Evolutionary conservation across 1,139 yeast species (phyloP).

Genomic region (Blastobotrys apis): DNA sequence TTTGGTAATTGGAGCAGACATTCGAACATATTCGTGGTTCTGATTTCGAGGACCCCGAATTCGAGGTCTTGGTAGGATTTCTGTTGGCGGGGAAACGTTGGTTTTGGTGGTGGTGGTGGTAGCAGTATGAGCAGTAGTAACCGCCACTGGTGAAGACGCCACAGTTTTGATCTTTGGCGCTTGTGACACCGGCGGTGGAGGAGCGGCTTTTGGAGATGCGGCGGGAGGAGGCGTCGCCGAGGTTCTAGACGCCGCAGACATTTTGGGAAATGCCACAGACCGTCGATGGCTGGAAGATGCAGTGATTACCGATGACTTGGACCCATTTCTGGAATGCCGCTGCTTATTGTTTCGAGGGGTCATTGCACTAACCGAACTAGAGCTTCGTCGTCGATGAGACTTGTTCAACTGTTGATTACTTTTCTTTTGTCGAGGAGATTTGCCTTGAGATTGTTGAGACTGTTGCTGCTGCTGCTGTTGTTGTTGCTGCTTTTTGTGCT

Average conservation of each 20-base stretch:
- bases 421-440: too few relatives aligned
- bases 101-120: too few relatives aligned
- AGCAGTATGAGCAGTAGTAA: too few relatives aligned
- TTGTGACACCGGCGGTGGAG: not conserved
- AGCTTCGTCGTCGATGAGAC: slow-evolving; percentile 15
- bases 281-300: slow-evolving; percentile 27
- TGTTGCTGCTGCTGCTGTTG: not conserved
- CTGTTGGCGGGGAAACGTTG: too few relatives aligned
- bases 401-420: slow-evolving; percentile 6
- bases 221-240: not conserved
- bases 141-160: not conserved
- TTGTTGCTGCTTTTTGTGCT: slow-evolving; percentile 4
- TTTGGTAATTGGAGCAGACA: not conserved
- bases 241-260: not conserved
- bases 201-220: not conserved
- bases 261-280: not conserved
- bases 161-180: not conserved
- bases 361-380: slow-evolving; percentile 13
- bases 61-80: not conserved
- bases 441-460: not conserved
- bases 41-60: not conserved
- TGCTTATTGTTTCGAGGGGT: not conserved
- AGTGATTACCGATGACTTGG: slow-evolving; percentile 23
- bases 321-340: slow-evolving; percentile 23
- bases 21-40: not conserved